phyloP scores from a whole-genome alignment of 306 rosid genomes.

The Dryas octopetala region DNA sequence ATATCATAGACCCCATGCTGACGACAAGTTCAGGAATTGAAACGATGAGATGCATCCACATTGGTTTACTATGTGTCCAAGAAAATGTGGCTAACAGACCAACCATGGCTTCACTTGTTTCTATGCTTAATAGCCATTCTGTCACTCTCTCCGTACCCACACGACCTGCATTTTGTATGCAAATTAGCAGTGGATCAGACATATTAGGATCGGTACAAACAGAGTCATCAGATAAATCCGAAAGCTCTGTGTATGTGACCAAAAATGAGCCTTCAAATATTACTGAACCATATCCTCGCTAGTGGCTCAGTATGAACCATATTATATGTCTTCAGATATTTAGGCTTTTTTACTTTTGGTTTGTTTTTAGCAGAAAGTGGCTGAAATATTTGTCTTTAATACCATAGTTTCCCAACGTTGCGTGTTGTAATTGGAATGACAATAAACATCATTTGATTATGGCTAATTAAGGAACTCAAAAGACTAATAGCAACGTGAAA shows the following conservation, averaged over 20 bases:
- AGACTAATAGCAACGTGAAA: too few species aligned
- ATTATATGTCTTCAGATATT: too few species aligned
- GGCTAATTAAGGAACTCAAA: too few species aligned
- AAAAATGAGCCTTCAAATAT: not conserved
- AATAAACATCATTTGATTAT: too few species aligned
- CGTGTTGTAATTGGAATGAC: too few species aligned
- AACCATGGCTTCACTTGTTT: slow-evolving; percentile 12
- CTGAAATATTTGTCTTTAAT: too few species aligned
- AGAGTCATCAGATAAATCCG: not conserved
- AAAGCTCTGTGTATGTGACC: not conserved
- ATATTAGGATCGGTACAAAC: not conserved
- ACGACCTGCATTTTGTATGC: not conserved
- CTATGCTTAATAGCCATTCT: slow-evolving; percentile 13
- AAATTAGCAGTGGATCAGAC: not conserved
- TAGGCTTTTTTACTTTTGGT: too few species aligned
- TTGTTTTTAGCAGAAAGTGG: too few species aligned
- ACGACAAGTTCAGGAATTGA: not conserved
- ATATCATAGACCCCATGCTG: slow-evolving; percentile 10
- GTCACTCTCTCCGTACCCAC: not conserved
- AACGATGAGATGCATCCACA: slow-evolving; percentile 30
- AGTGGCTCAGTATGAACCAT: too few species aligned
- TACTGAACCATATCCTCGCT: not conserved
- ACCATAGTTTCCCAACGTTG: too few species aligned
- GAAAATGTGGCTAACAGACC: not conserved
- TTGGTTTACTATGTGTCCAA: slow-evolving; percentile 41